Evolutionary conservation across 495 filamentous ascomycete species (phyloP), one percentile per base, ranked within the genome.

Genomic region (Penicillium atrosanguineum): DNA sequence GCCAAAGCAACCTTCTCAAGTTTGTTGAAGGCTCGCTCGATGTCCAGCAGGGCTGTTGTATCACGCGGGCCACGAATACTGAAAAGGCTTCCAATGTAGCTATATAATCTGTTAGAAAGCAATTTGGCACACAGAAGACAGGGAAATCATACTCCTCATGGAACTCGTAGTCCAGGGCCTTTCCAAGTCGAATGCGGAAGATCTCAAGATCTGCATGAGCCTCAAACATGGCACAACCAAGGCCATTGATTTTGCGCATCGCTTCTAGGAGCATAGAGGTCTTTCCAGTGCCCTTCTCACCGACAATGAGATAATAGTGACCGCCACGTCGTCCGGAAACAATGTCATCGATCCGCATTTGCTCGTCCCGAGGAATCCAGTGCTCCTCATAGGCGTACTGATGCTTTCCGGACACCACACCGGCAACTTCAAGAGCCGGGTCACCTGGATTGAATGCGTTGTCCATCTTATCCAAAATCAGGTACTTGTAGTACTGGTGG

Each of bases 11-110:
- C 89, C 70, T 98, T 98, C 67, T 98, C 93, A 6, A 98, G 73
- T 69, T 97, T 97, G 78, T 98, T 98, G 70, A 98, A 85, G 1
- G 94, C 94, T 15, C 94, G 83, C 62, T 98, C 94, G 46, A 98
- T 96, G 59, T 98, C 94, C 14, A 98, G 75, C 16, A 98, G 68
- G 5, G 94, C 89, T 0, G 88, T 92, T 2, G 89, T 90, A 59
- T 98, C 94, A 18, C 94, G 82, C 0, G 95, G 94, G 0, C 94
- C 94, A 28, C 90, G 83, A 57, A 97, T 95, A 52, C 87, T 92
- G 75, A 98, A 98, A 26, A 97, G 85, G 23, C 86, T 87, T 23
- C 94, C 94, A 46, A 98, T 95, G 64, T 98, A 97, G 67, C 95
- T 92, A 62, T 84, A 78, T 48, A 50, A 18, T 5, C 19, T n/a